A percentile compares a stretch with the other conserved stretches of the same genome.
phyloP scores from a whole-genome alignment of 768 basidiomycete genomes.

The Tylopilus vinaceipallidus region DNA sequence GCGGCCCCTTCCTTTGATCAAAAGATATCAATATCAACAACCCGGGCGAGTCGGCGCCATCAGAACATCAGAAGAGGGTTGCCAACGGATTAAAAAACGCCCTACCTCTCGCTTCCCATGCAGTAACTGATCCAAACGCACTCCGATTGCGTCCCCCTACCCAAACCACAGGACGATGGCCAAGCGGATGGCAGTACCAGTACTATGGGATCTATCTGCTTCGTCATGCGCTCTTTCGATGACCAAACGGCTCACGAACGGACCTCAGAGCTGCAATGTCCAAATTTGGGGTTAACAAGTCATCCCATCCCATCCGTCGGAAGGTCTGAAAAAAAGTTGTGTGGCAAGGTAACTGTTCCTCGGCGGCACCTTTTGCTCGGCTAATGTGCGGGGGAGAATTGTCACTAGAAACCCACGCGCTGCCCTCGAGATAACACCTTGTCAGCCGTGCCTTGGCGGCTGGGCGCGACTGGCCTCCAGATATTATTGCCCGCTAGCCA shows the following conservation, averaged over 20 bases:
- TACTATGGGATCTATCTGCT: no score
- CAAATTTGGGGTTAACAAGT: slow-evolving; percentile 12
- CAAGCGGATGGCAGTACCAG: not conserved
- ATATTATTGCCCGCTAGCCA: no score
- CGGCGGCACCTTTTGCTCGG: not conserved
- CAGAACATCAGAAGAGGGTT: not conserved
- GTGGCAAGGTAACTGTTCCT: not conserved
- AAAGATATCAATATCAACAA: not conserved
- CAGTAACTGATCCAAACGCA: not conserved
- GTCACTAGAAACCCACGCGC: not conserved
- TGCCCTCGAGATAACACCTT: not conserved
- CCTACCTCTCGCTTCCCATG: not conserved
- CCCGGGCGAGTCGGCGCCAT: not conserved
- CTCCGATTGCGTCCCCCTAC: not conserved
- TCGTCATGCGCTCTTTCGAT: no score
- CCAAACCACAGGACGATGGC: not conserved
- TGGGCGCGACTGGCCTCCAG: no score
- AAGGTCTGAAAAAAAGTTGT: not conserved
- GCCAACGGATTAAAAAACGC: slow-evolving; percentile 1
- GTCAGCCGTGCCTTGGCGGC: no score
- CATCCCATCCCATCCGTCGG: slow-evolving; percentile 1
- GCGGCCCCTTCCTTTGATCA: no score
- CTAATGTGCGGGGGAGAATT: not conserved
- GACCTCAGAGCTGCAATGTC: slow-evolving; percentile 3
- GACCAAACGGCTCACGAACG: no score